Conservation (phyloP, 2,329 filamentous ascomycete species). For the Botrytis tulipae region DNA sequence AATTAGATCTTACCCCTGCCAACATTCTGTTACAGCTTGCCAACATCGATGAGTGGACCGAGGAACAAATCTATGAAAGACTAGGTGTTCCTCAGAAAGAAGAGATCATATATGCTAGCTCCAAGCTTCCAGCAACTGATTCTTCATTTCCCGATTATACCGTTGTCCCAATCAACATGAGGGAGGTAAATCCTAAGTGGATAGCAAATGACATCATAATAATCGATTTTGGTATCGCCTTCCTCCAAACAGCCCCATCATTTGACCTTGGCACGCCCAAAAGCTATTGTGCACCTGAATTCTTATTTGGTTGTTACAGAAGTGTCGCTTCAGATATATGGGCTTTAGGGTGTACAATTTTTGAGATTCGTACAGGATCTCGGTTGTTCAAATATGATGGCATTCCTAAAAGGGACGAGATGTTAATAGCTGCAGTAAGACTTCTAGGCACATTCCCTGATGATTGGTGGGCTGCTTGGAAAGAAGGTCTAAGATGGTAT, state of each 20-base stretch:
- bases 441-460: slow-evolving; percentile 24
- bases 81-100: slow-evolving; percentile 26
- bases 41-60: slow-evolving; percentile 27
- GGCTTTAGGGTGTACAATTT: slow-evolving; percentile 29
- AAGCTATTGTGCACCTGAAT: slow-evolving; percentile 28
- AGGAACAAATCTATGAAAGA: slow-evolving; percentile 24
- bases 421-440: slow-evolving; percentile 23
- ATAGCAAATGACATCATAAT: slow-evolving; percentile 28
- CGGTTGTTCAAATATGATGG: slow-evolving; percentile 24
- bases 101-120: neutral
- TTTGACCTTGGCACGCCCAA: slow-evolving; percentile 25
- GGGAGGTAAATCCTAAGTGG: slow-evolving; percentile 24
- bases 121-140: neutral
- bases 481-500: slow-evolving; percentile 26
- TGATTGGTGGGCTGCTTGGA: slow-evolving; percentile 26
- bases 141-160: slow-evolving; percentile 22
- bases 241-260: slow-evolving; percentile 19
- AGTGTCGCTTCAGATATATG: slow-evolving; percentile 27
- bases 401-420: slow-evolving; percentile 22
- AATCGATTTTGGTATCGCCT: slow-evolving; percentile 29
- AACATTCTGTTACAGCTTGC: slow-evolving; percentile 28
- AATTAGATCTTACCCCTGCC: slow-evolving; percentile 25
- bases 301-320: slow-evolving; percentile 22
- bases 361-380: slow-evolving; percentile 26
- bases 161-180: slow-evolving; percentile 26